Evolutionary conservation across 2,329 filamentous ascomycete genomes (phyloP), one percentile per base, ranked within the genome.

Genomic region (Diaporthe sp.): DNA sequence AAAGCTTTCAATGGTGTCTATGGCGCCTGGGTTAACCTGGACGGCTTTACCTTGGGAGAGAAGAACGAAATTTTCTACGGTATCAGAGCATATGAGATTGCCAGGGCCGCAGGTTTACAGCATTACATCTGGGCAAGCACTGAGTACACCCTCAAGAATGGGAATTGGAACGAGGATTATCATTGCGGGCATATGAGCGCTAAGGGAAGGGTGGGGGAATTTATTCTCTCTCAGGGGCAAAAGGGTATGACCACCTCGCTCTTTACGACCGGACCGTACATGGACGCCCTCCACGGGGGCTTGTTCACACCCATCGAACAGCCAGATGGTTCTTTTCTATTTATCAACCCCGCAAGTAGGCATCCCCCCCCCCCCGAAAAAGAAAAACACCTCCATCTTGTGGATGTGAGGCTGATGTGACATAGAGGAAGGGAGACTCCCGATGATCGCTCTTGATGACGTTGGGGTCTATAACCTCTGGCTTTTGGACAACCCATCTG

Each of bases 41-140:
- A 80, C 63, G 77, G 78, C 9, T 80, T 80, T 47, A 77, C 76
- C 9, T 30, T 79, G 19, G 79, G 79, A n/a, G 77, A 79, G 50
- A 79, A 79, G 56, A 71, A 69, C 35, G 79, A 80, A 71, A 63
- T 76, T 4, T 79, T 77, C 71, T 79, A 77, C 53, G 77, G 77
- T 2, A 74, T 79, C 42, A 66, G 79, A 8, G 71, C 76, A 13
- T 79, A 77, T 47, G 79, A 80, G 70, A 70, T 79, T 25, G 76
- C 79, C 4, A 59, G 70, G 27, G 32, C 59, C 19, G 59, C 70
- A 17, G 63, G 74, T 10, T 75, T 79, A 17, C 70, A 77, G 72
- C 77, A 79, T 50, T 79, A 77, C 35, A 59, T 80, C n/a, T 80
- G 68, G 42, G 73, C 56, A 19, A 70, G 71, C 25, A 58, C 78